Percentiles rank a stretch among this genome's conserved stretches.
Evolutionary conservation across 129 eudicot species (phyloP).

Genomic region (Lactuca sativa): DNA sequence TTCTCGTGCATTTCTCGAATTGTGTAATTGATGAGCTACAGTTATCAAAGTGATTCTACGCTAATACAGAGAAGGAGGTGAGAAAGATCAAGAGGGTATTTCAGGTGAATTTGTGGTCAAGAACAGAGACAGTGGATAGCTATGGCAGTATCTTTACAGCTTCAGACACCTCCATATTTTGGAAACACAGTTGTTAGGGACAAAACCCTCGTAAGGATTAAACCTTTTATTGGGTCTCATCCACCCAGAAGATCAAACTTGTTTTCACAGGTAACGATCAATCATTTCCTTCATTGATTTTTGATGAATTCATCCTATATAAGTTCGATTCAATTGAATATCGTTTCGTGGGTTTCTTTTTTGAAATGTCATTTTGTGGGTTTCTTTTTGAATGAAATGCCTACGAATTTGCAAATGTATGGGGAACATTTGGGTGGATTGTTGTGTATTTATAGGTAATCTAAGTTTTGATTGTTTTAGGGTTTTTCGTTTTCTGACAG

Average conservation of each 20-base stretch:
- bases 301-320: not conserved
- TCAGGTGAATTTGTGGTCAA: constrained; percentile 22
- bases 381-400: constrained; percentile 17
- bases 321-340: constrained; percentile 5
- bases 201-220: constrained; percentile 48
- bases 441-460: not conserved
- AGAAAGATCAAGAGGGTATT: constrained; percentile 24
- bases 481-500: constrained; percentile 18
- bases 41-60: constrained; percentile 7
- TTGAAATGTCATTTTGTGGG: not conserved
- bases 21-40: not conserved
- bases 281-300: not conserved
- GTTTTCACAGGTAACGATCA: constrained; percentile 48
- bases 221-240: constrained; percentile 50
- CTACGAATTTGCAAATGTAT: constrained; percentile 14
- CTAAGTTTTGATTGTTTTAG: constrained; percentile 14
- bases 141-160: constrained; percentile 65
- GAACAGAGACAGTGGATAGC: constrained; percentile 23
- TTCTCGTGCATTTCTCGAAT: constrained; percentile 2
- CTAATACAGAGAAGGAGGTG: constrained; percentile 14
- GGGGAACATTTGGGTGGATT: constrained; percentile 11
- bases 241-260: constrained; percentile 38
- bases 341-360: constrained; percentile 5
- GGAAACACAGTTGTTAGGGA: constrained; percentile 31
- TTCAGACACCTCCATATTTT: constrained; percentile 44